phyloP scores from a whole-genome alignment of 345 rosid species.

The Hibiscus tridactylites region DNA sequence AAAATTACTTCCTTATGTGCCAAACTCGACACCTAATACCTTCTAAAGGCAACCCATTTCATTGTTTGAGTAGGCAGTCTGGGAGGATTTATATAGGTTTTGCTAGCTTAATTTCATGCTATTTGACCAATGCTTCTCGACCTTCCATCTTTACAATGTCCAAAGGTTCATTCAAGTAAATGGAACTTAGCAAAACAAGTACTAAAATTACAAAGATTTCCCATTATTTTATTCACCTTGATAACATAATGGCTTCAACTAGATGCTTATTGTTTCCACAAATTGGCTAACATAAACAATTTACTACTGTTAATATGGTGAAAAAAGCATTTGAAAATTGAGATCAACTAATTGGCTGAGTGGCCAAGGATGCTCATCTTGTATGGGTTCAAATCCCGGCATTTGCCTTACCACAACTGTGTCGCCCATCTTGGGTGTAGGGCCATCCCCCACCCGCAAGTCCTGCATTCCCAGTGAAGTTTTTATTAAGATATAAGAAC shows the following conservation, averaged over 20 bases:
- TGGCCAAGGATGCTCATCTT: too few relatives aligned
- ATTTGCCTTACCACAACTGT: slow-evolving; percentile 65
- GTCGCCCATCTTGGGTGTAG: slow-evolving; percentile 70
- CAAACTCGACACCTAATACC: not conserved
- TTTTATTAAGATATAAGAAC: not conserved
- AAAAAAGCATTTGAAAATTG: not conserved
- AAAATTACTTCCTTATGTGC: not conserved
- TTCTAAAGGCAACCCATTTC: too few relatives aligned
- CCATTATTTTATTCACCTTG: not conserved
- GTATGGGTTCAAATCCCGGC: too few relatives aligned
- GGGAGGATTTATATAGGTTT: too few relatives aligned
- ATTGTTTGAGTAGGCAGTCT: too few relatives aligned
- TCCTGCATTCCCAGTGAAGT: slow-evolving; percentile 45
- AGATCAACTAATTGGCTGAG: too few relatives aligned
- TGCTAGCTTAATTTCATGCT: too few relatives aligned
- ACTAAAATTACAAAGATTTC: not conserved
- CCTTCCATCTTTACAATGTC: not conserved
- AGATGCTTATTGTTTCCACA: not conserved
- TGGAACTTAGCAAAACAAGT: not conserved
- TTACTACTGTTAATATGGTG: not conserved
- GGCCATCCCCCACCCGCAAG: slow-evolving; percentile 71
- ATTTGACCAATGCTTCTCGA: too few relatives aligned
- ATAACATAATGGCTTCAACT: not conserved
- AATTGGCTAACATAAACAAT: not conserved
- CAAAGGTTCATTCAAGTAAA: not conserved